Evolutionary conservation across 306 rosid species (phyloP), one percentile per base, ranked within the genome.

Genomic region (Quercus engelmannii): DNA sequence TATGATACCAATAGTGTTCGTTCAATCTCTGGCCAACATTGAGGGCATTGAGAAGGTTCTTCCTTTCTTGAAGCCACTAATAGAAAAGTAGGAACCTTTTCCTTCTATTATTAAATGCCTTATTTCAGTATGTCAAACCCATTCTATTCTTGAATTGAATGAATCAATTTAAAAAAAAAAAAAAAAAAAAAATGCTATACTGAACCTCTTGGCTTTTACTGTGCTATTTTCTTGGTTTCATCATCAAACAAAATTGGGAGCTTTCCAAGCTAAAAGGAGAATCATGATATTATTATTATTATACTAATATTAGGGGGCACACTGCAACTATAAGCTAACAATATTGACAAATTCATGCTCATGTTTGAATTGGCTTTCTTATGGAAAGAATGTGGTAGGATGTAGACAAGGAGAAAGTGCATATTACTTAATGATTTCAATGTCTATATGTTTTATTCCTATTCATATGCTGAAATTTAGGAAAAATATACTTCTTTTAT

Each of bases 21-120:
- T 94, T 79, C 98, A 92, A 81, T 91, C 97, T 75, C 85, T 94
- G 56, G 98, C 98, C 79, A 94, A 92, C 88, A 90, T 94, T 67
- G 97, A 91, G 78, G 67, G 89, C 15, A 92, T 94, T 62, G 71
- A 79, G 89, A 90, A 90, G 86, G 85, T 78, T 82, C n/a, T 94
- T 69, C 99, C 97, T 74, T 94, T 94, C 90, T 84, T 94, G 89
- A 79, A 71, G 89, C 83, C 87, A 46, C 17, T 92, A 55, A 85
- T 92, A 74, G 83, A 91, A 67, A 87, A 78, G 98, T 94, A 85
- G 81, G 97, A 76, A 73, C 49, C 55, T 80, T 79, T 75, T 77
- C 72, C 73, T 76, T 70, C 56, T 71, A 26, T n/a, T 61, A 59
- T 55, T 71, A 65, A 70, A 11, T 63, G 26, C 82, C 72, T 77